Evolutionary conservation across 2,329 filamentous ascomycete species (phyloP).

Genomic region (Nemania sp.): DNA sequence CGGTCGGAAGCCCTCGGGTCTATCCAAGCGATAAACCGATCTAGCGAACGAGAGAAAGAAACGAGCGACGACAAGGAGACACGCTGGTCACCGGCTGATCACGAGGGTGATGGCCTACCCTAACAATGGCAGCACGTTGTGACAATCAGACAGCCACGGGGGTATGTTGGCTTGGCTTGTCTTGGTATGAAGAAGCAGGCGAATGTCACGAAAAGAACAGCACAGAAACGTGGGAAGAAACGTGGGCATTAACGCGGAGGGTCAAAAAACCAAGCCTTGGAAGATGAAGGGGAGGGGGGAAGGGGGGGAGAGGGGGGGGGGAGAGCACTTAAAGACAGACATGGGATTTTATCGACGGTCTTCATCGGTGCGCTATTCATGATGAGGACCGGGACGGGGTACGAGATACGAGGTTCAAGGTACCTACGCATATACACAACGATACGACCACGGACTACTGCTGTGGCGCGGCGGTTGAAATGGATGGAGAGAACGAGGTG

Average conservation of each 20-base stretch:
- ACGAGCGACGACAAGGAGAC: neutral
- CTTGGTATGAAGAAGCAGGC: neutral
- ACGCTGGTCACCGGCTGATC: slow-evolving; percentile 6
- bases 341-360: no score
- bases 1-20: neutral
- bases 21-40: neutral
- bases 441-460: neutral
- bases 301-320: slow-evolving; percentile 3
- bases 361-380: no score
- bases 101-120: neutral
- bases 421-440: neutral
- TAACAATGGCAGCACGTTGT: neutral
- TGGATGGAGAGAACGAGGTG: no score
- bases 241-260: no score
- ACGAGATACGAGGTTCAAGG: neutral
- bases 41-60: neutral
- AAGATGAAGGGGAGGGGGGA: neutral
- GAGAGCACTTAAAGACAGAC: slow-evolving; percentile 1
- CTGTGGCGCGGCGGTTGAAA: neutral
- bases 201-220: slow-evolving; percentile 5
- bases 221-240: no score
- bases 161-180: no score
- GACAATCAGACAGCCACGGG: slow-evolving; percentile 6
- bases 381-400: neutral
- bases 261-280: slow-evolving; percentile 2